Base-by-base conservation (phyloP, 805 yeast genomes). In the Hanseniaspora pseudoguilliermondii region DNA sequence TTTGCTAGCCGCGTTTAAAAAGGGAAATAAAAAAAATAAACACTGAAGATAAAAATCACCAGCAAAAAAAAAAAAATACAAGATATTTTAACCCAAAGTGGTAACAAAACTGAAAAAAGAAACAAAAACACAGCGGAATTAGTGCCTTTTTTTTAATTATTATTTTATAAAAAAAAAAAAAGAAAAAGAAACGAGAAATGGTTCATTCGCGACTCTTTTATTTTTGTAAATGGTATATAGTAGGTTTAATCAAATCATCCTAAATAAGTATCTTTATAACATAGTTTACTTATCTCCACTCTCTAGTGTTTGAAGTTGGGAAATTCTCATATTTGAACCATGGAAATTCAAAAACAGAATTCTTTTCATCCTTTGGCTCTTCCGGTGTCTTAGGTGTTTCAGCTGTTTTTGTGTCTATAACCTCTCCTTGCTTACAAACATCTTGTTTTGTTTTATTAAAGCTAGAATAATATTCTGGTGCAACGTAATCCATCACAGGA, bases 251-350 rank as follows among this genome's bases (percentile, higher is more conserved):
- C 18, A 41, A 23, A 13, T 23, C 10, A 23, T 40, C 43, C 43
- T 21, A 20, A 40, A 18, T 18, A 21, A 23, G 49, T 13, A 32
- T 32, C 5, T 15, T 16, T 10, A 2, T 25, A 27, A 16, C 5
- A 15, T 10, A 25, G 2, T 44, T 13, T 16, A 6, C 10, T 38
- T 15, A 40, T 49, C 35, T 38, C 55, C 55, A 52, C 8, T 23
- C 29, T 44, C 55, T 52, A 6, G 32, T 43, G 41, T 52, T 52
- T 13, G 20, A 5, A 8, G 27, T 43, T 41, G 57, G 57, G 11
- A 27, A 49, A 39, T 49, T 40, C n/a, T 35, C 11, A 35, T 49
- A 49, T 1, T 35, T 20, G 3, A 13, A 21, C 57, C 57, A 55
- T 20, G 57, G 57, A 25, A 55, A 55, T 7, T 40, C 4, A n/a